A percentile compares a stretch with the other conserved stretches of the same genome.
Conservation (phyloP, 176 grass and related monocot species). For the Poa pratensis region DNA sequence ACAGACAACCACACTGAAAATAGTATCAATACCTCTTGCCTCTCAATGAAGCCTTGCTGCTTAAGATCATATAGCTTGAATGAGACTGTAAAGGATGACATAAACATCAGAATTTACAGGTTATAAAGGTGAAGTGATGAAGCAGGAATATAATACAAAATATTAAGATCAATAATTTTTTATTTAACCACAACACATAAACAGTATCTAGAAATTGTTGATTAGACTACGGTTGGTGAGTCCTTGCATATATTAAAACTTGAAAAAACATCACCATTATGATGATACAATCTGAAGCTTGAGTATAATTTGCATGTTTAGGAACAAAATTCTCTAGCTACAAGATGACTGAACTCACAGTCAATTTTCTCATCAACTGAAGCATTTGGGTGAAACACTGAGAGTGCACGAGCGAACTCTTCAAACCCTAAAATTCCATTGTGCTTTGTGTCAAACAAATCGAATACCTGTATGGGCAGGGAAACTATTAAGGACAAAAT, state of each 20-base stretch:
- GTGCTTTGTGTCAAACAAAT: constrained; percentile 97
- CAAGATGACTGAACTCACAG: constrained; percentile 59
- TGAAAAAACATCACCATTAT: neutral
- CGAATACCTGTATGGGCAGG: constrained; percentile 65
- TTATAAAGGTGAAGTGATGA: neutral
- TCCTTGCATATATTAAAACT: constrained; percentile 1
- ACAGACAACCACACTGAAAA: neutral
- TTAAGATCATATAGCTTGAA: constrained; percentile 98
- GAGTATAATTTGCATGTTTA: constrained; percentile 9
- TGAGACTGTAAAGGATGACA: constrained; percentile 67
- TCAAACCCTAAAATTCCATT: constrained; percentile 97
- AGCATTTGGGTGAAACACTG: constrained; percentile 97
- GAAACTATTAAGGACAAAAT: constrained; percentile 29
- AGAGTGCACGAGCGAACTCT: constrained; percentile 90
- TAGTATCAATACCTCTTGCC: constrained; percentile 72
- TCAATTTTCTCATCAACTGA: constrained; percentile 87
- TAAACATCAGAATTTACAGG: neutral
- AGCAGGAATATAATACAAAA: neutral
- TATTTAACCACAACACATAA: neutral
- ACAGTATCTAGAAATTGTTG: constrained; percentile 5
- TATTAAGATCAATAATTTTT: constrained; percentile 2
- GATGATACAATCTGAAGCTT: neutral
- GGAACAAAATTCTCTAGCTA: constrained; percentile 35
- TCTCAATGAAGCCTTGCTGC: constrained; percentile 94
- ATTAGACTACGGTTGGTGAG: neutral